Percentiles rank a stretch among this genome's conserved stretches.
These are phyloP conservation scores for Lactuca sativa DNA, from an alignment of 129 eudicot genomes.

Conservation along the genomic window DNA sequence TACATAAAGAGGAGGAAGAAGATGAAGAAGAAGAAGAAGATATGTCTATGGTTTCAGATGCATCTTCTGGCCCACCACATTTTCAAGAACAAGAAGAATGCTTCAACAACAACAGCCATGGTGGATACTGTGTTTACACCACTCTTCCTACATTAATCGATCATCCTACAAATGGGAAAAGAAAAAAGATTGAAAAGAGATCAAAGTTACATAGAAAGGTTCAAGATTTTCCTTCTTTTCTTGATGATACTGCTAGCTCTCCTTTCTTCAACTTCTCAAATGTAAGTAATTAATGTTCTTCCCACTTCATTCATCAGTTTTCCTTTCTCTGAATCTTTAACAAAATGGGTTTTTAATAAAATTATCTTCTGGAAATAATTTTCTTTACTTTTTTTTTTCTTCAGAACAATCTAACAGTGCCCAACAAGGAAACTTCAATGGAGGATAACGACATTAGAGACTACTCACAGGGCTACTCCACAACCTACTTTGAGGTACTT, in stretches of 20 bases:
- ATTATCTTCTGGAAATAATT: not conserved
- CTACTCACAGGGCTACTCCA: conserved; percentile 65
- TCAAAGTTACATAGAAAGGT: conserved; percentile 27
- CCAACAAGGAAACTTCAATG: conserved; percentile 35
- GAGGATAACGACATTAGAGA: conserved; percentile 44
- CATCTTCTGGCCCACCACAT: conserved; percentile 85
- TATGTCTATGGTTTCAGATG: conserved; percentile 87
- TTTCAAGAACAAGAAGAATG: conserved; percentile 43
- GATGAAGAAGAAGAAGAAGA: conserved; percentile 65
- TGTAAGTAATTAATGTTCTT: conserved; percentile 33
- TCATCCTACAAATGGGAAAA: conserved; percentile 28
- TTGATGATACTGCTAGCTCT: conserved; percentile 92
- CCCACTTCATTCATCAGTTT: not conserved
- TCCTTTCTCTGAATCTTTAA: not conserved
- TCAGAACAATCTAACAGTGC: conserved; percentile 44
- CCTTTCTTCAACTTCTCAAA: conserved; percentile 47
- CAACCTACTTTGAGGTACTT: conserved; percentile 64
- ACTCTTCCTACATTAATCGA: conserved; percentile 7
- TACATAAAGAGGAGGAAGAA: conserved; percentile 18
- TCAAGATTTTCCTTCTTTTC: conserved; percentile 47
- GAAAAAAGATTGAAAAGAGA: conserved; percentile 30
- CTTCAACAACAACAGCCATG: conserved; percentile 8
- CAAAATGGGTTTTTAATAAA: not conserved
- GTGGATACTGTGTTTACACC: not conserved
- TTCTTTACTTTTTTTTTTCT: not conserved